Evolutionary conservation across 2,329 filamentous ascomycete species (phyloP), one percentile per base, ranked within the genome.

Genomic region (Aureobasidium sp.): DNA sequence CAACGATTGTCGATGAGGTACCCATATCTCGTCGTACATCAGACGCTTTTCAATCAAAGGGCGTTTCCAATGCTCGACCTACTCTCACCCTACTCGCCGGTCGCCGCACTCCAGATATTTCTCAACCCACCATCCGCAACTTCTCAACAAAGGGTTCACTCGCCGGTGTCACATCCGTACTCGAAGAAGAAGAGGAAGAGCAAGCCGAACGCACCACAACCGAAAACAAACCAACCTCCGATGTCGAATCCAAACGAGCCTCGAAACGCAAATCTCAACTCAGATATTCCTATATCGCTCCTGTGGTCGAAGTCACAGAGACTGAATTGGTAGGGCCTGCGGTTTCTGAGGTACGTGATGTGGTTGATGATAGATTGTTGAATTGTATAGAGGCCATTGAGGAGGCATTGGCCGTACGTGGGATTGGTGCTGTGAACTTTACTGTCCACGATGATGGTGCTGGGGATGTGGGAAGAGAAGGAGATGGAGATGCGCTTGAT

Each of bases 371-470:
- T 15, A 45, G 25, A 29, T 16, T 66, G 1, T n/a, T 66, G 64
- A 59, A 13, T 16, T 20, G 64, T 4, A 47, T 66, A 6, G 33
- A 31, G n/a, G 54, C 54, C 11, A 66, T 66, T 20, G 64, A 66
- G 23, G 45, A 53, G 1, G 54, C 54, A 4, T 31, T 66, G 25
- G 47, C 43, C 31, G 47, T 29, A 8, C 33, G 55, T 16, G 55
- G 55, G 2, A 66, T 66, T 27, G 54, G 31, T 6, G 55, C 64
- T 23, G 64, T 66, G 7, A 36, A 66, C 27, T 66, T 66, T 31
- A 36, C 64, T 18, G 48, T 66, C n/a, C 54, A 64, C 27, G 60
- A 55, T 11, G 50, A 64, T 9, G 16, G 31, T 23, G 27, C 36
- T 7, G 23, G 2, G 6, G n/a, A 27, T 13, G 29, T 8, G 11